phyloP scores from a whole-genome alignment of 2,329 filamentous ascomycete species.

The Botrytis galanthina region DNA sequence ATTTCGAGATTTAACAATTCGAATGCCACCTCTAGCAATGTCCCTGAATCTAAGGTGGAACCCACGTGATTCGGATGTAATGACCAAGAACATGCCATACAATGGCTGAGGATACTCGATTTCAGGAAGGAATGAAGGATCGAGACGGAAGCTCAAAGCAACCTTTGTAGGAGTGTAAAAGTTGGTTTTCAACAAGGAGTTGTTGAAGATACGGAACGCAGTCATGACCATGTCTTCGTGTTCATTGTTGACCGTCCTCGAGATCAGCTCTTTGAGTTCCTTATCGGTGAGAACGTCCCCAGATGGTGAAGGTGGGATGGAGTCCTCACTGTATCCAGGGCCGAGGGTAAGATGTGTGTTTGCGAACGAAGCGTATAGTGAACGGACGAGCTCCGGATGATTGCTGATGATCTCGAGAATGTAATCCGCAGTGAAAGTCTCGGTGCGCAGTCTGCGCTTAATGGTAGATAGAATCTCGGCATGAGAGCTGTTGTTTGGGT shows the following conservation, averaged over 20 bases:
- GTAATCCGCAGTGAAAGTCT: slow-evolving; percentile 98
- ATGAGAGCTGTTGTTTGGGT: slow-evolving; percentile 77
- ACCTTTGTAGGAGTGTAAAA: slow-evolving; percentile 95
- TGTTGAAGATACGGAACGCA: slow-evolving; percentile 94
- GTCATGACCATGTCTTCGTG: slow-evolving; percentile 98
- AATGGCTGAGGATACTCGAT: slow-evolving; percentile 91
- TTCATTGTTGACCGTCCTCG: slow-evolving; percentile 80
- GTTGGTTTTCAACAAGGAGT: slow-evolving; percentile 92
- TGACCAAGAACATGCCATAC: slow-evolving; percentile 98
- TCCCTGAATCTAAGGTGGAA: slow-evolving; percentile 98
- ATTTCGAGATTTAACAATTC: slow-evolving; percentile 97
- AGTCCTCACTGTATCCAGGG: slow-evolving; percentile 51
- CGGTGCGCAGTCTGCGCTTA: slow-evolving; percentile 90
- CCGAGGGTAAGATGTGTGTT: slow-evolving; percentile 69
- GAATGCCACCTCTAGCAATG: slow-evolving; percentile 93
- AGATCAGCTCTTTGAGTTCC: slow-evolving; percentile 72
- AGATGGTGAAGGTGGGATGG: slow-evolving; percentile 54
- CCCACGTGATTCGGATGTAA: slow-evolving; percentile 92
- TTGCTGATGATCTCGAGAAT: slow-evolving; percentile 95
- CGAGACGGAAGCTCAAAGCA: slow-evolving; percentile 90
- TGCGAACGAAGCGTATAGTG: slow-evolving; percentile 88
- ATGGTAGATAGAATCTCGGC: slow-evolving; percentile 83
- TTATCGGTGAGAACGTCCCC: slow-evolving; percentile 72
- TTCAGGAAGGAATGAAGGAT: slow-evolving; percentile 82
- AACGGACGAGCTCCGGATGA: slow-evolving; percentile 82